These are phyloP conservation scores for Sphagnum tenellum DNA, from an alignment of 225 moss, liverwort and hornwort species.

Conservation along the genomic window DNA sequence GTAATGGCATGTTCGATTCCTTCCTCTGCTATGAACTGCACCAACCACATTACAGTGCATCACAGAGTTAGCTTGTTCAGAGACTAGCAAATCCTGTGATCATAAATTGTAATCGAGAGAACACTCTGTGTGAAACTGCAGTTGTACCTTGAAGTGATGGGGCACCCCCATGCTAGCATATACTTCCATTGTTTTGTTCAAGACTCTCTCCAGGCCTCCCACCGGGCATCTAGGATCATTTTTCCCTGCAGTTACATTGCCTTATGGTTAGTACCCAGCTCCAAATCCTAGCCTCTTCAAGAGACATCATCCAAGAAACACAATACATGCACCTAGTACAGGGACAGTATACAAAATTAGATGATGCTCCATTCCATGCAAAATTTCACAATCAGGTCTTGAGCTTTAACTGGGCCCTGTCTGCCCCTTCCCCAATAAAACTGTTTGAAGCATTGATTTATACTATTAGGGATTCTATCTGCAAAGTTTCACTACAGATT, in stretches of 20 bases:
- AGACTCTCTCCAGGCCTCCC: slow-evolving; percentile 34
- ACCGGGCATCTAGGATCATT: slow-evolving; percentile 74
- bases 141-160: slow-evolving; percentile 56
- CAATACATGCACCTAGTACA: too few species aligned
- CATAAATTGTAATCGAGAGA: not conserved
- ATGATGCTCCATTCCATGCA: too few species aligned
- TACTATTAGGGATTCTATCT: too few species aligned
- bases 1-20: slow-evolving; percentile 54
- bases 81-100: not conserved
- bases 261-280: not conserved
- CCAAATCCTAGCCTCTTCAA: not conserved
- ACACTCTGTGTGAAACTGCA: not conserved
- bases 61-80: not conserved
- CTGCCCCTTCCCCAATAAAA: too few species aligned
- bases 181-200: slow-evolving; percentile 26
- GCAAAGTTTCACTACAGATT: too few species aligned
- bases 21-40: slow-evolving; percentile 71
- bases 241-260: slow-evolving; percentile 23
- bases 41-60: not conserved
- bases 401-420: too few species aligned
- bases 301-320: too few species aligned
- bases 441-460: too few species aligned
- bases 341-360: too few species aligned
- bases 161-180: slow-evolving; percentile 54
- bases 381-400: too few species aligned